Conservation (phyloP, 805 yeast genomes). For the Sungouiella blattae region DNA sequence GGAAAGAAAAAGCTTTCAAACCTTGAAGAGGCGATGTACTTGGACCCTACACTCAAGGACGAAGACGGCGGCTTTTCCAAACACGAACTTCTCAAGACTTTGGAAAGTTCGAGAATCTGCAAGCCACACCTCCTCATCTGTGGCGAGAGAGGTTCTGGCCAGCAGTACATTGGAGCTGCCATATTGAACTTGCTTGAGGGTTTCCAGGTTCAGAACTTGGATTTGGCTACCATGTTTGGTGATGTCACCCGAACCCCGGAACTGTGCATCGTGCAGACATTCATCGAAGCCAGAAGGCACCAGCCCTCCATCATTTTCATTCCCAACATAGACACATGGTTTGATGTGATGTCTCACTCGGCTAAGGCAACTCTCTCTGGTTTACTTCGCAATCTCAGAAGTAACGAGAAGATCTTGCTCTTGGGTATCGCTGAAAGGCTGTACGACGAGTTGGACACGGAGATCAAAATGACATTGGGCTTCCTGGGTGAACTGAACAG, state of each 20-base stretch:
- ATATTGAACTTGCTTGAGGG: slow-evolving; percentile 82
- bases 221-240: slow-evolving; percentile 69
- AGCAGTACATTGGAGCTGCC: slow-evolving; percentile 80
- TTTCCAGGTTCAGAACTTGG: slow-evolving; percentile 81
- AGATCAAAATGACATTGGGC: slow-evolving; percentile 57
- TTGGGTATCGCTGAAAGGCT: slow-evolving; percentile 66
- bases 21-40: slow-evolving; percentile 66
- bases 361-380: slow-evolving; percentile 72
- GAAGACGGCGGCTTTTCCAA: slow-evolving; percentile 64
- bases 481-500: slow-evolving; percentile 43
- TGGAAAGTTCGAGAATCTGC: slow-evolving; percentile 62
- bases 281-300: slow-evolving; percentile 84
- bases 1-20: slow-evolving; percentile 46
- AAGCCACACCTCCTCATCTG: slow-evolving; percentile 76
- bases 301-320: slow-evolving; percentile 82
- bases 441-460: slow-evolving; percentile 39
- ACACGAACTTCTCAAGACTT: slow-evolving; percentile 54
- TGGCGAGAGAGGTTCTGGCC: slow-evolving; percentile 82
- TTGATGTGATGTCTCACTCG: slow-evolving; percentile 59
- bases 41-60: slow-evolving; percentile 54
- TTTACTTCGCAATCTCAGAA: slow-evolving; percentile 60
- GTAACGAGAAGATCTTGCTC: slow-evolving; percentile 70
- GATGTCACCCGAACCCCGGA: slow-evolving; percentile 83
- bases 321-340: slow-evolving; percentile 81
- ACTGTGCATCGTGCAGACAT: slow-evolving; percentile 74